Evolutionary conservation across 148 eudicot species (phyloP).

Genomic region (Oxyria digyna): DNA sequence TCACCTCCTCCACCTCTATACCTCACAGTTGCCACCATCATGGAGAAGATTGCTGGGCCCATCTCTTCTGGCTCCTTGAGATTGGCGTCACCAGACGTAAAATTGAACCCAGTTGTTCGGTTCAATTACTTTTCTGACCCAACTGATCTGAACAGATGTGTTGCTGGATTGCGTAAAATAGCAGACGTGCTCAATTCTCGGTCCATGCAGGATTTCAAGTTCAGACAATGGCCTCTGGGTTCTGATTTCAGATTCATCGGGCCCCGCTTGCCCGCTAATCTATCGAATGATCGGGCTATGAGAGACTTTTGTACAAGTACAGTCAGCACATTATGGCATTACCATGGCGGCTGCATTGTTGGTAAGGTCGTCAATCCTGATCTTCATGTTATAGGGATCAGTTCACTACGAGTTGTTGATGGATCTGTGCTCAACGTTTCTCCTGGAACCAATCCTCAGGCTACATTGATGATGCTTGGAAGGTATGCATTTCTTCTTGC

Average conservation of each 20-base stretch:
- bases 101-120: slow-evolving; percentile 50
- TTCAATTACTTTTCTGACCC: slow-evolving; percentile 78
- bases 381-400: slow-evolving; percentile 53
- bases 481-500: slow-evolving; percentile 25
- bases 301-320: slow-evolving; percentile 59
- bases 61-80: slow-evolving; percentile 59
- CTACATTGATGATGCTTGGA: slow-evolving; percentile 84
- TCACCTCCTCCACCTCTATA: slow-evolving; percentile 38
- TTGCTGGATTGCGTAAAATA: slow-evolving; percentile 60
- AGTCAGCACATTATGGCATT: slow-evolving; percentile 90
- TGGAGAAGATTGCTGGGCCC: slow-evolving; percentile 79
- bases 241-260: slow-evolving; percentile 67
- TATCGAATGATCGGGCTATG: slow-evolving; percentile 39
- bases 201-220: slow-evolving; percentile 59
- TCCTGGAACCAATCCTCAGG: slow-evolving; percentile 97
- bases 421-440: slow-evolving; percentile 62
- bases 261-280: slow-evolving; percentile 53
- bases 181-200: slow-evolving; percentile 47
- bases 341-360: slow-evolving; percentile 89
- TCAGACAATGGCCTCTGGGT: slow-evolving; percentile 30
- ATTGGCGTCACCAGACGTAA: slow-evolving; percentile 63
- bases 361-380: slow-evolving; percentile 72
- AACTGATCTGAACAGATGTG: slow-evolving; percentile 53
- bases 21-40: slow-evolving; percentile 70
- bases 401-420: slow-evolving; percentile 62